Conservation (phyloP, 106 monocot species). For the Dioscorea alata region DNA sequence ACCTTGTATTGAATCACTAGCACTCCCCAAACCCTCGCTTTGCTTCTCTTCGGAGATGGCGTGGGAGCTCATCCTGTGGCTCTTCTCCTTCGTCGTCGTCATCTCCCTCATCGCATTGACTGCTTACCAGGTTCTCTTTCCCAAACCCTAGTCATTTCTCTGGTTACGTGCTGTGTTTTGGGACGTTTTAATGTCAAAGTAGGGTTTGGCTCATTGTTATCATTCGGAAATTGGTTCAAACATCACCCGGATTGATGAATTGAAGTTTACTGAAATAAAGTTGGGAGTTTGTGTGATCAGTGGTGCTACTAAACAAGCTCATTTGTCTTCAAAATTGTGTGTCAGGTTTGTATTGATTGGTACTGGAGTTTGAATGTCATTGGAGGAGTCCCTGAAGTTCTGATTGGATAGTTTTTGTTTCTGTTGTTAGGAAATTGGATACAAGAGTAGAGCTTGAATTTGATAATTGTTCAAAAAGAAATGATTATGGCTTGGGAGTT, state of each 20-base stretch:
- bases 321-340: not conserved
- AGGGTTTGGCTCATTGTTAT: not conserved
- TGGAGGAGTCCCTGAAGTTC: no score
- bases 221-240: not conserved
- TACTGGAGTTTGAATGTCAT: no score
- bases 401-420: no score
- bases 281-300: no score
- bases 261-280: not conserved
- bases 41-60: constrained; percentile 13
- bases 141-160: not conserved
- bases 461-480: no score
- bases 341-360: no score
- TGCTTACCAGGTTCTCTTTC: constrained; percentile 25
- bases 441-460: no score
- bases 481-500: no score
- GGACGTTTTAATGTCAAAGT: not conserved
- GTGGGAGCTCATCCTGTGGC: constrained; percentile 35
- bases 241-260: not conserved
- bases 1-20: not conserved
- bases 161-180: not conserved
- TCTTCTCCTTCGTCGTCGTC: constrained; percentile 23
- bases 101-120: constrained; percentile 26
- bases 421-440: no score
- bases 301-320: not conserved
- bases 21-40: not conserved